Evolutionary conservation across 768 basidiomycete species (phyloP).

Genomic region (Lepiota brunneoincarnata): DNA sequence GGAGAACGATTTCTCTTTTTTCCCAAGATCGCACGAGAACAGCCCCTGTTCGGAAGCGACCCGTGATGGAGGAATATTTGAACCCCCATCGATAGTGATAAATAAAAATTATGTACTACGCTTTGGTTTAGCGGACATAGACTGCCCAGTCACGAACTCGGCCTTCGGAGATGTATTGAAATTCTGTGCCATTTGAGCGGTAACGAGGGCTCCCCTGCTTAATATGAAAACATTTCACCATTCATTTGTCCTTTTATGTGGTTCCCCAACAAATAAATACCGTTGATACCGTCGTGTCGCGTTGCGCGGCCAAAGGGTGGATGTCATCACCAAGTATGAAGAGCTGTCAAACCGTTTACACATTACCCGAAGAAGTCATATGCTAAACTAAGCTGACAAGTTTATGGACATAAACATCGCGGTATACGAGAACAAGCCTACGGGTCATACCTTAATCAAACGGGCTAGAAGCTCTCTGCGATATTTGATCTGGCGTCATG

Average conservation of each 20-base stretch:
- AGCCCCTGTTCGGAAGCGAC: constrained; percentile 48
- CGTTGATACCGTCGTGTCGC: background rate
- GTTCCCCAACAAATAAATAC: background rate
- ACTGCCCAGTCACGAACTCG: background rate
- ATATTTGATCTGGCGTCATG: constrained; percentile 1
- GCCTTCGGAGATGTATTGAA: constrained; percentile 1
- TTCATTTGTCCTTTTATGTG: constrained; percentile 8
- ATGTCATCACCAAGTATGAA: constrained; percentile 3
- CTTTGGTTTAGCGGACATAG: constrained; percentile 4
- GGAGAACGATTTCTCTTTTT: constrained; percentile 54
- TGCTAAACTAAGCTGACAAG: background rate
- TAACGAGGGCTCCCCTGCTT: background rate
- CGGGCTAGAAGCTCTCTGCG: constrained; percentile 2
- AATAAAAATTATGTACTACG: no score
- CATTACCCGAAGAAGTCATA: constrained; percentile 6
- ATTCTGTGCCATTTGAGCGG: constrained; percentile 1
- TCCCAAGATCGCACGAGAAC: constrained; percentile 67
- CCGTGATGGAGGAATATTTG: constrained; percentile 59
- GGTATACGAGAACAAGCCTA: background rate
- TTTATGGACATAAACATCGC: constrained; percentile 6
- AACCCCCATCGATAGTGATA: no score
- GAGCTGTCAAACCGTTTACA: constrained; percentile 1
- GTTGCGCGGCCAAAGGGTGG: background rate
- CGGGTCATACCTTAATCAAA: background rate
- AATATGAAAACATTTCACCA: background rate